phyloP scores from a whole-genome alignment of 78 protist genomes.

The Dictyostelium firmibasis region DNA sequence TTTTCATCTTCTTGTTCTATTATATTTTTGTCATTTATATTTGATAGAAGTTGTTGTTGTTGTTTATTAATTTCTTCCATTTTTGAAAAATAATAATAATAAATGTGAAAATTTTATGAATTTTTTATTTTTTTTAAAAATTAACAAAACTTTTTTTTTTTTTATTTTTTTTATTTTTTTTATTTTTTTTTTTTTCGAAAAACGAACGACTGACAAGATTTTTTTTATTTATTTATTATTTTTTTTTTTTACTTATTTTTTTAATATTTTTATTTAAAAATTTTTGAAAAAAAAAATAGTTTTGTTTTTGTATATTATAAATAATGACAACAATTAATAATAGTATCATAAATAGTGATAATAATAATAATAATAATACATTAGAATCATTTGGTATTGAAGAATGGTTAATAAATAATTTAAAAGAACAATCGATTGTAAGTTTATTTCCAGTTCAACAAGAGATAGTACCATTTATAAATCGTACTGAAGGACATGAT shows the following conservation, averaged over 20 bases:
- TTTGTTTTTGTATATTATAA: no score
- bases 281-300: no score
- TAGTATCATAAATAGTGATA: neutral
- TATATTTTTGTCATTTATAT: neutral
- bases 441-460: constrained; percentile 58
- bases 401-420: constrained; percentile 20
- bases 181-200: neutral
- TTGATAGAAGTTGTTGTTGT: neutral
- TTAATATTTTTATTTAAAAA: no score
- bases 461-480: constrained; percentile 75
- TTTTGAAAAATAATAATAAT: neutral
- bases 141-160: neutral
- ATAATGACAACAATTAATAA: neutral
- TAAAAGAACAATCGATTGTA: neutral
- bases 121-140: neutral
- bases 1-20: neutral
- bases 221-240: no score
- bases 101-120: neutral
- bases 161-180: neutral
- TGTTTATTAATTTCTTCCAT: neutral
- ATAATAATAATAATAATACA: neutral
- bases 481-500: constrained; percentile 83
- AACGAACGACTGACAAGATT: neutral
- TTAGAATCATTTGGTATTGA: constrained; percentile 31
- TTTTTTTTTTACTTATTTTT: no score